phyloP scores from a whole-genome alignment of 2,329 filamentous ascomycete species.

The Aspergillus uvarum region DNA sequence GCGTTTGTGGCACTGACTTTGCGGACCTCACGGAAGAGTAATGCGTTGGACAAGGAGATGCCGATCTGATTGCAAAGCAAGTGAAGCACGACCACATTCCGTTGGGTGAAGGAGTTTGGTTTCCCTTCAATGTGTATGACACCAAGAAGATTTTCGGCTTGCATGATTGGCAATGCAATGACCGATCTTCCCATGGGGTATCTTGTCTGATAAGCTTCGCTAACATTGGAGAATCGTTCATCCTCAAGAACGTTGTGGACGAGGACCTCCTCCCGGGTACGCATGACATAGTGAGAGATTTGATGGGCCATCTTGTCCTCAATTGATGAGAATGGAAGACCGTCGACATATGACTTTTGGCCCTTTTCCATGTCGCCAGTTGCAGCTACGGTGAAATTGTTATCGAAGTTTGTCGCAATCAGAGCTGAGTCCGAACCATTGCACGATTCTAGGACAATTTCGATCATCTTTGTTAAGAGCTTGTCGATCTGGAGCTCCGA shows the following conservation, averaged over 20 bases:
- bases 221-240: slow-evolving; percentile 63
- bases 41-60: slow-evolving; percentile 64
- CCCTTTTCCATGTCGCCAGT: slow-evolving; percentile 58
- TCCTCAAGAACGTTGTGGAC: slow-evolving; percentile 64
- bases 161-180: slow-evolving; percentile 63
- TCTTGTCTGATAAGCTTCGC: slow-evolving; percentile 54
- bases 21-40: slow-evolving; percentile 61
- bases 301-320: slow-evolving; percentile 62
- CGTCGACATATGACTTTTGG: slow-evolving; percentile 53
- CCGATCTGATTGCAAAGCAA: slow-evolving; percentile 64
- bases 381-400: slow-evolving; percentile 61
- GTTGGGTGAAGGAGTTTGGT: slow-evolving; percentile 64
- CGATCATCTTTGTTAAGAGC: slow-evolving; percentile 62
- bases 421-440: slow-evolving; percentile 60
- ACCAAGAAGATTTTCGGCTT: slow-evolving; percentile 59
- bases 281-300: slow-evolving; percentile 61
- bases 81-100: slow-evolving; percentile 52
- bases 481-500: slow-evolving; percentile 65
- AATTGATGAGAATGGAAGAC: slow-evolving; percentile 56
- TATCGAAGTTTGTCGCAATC: slow-evolving; percentile 60
- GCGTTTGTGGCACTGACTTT: slow-evolving; percentile 63
- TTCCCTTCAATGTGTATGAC: slow-evolving; percentile 63
- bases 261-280: slow-evolving; percentile 64
- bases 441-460: slow-evolving; percentile 64
- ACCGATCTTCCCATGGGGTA: slow-evolving; percentile 60